Percentiles rank a stretch among this genome's conserved stretches.
phyloP scores from a whole-genome alignment of 768 basidiomycete genomes.

The Favolaschia claudopus region DNA sequence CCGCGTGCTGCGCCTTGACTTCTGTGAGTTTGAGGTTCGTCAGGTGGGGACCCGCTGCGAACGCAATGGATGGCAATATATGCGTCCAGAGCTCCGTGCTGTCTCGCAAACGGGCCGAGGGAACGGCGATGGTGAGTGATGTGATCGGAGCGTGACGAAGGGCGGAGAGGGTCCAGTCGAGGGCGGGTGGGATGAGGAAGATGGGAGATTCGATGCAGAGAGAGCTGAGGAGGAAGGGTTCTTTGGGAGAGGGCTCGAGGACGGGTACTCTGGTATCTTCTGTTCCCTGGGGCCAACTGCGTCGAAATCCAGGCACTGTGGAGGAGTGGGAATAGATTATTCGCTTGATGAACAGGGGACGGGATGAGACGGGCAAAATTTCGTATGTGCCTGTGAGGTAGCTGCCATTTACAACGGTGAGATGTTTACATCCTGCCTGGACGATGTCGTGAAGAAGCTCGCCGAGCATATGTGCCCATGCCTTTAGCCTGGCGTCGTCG shows the following conservation, averaged over 20 bases:
- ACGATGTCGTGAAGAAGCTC: neutral
- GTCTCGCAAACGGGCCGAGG: too few species aligned
- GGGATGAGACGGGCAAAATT: neutral
- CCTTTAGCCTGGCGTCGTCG: neutral
- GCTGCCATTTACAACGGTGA: neutral
- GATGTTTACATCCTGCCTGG: neutral
- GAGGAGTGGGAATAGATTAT: too few species aligned
- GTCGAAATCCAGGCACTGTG: too few species aligned
- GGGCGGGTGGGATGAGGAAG: neutral
- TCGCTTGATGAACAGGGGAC: too few species aligned
- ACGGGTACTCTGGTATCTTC: too few species aligned
- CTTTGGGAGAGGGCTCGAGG: too few species aligned
- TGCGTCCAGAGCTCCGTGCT: neutral
- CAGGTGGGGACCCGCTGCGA: neutral
- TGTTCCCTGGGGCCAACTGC: too few species aligned
- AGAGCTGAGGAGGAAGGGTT: neutral
- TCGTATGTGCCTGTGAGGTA: neutral
- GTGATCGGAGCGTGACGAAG: neutral
- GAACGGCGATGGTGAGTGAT: neutral
- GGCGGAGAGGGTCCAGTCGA: neutral
- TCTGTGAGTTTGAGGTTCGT: neutral
- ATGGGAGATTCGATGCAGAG: neutral
- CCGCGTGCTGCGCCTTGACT: neutral
- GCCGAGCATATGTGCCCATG: neutral
- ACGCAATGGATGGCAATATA: neutral